These are phyloP conservation scores for Lentinus polychrous DNA, from an alignment of 1,284 basidiomycete species.

Conservation along the genomic window DNA sequence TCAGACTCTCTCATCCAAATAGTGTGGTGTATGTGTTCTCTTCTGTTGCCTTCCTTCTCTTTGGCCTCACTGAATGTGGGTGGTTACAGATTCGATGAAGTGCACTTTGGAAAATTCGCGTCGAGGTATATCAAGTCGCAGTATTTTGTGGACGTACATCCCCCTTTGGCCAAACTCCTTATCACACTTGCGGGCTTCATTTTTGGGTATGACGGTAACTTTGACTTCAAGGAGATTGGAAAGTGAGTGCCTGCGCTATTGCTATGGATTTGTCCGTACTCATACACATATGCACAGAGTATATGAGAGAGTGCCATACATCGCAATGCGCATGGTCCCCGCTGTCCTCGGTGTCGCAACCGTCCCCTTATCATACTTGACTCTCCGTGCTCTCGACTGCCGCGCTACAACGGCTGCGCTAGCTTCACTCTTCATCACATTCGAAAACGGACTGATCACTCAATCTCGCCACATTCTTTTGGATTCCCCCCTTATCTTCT, in stretches of 20 bases:
- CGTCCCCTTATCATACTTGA: constrained; percentile 89
- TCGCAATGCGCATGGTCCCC: constrained; percentile 92
- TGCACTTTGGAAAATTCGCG: constrained; percentile 95
- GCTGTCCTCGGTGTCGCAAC: constrained; percentile 87
- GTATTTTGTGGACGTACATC: constrained; percentile 97
- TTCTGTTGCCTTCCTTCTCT: too few relatives aligned
- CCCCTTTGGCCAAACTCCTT: constrained; percentile 92
- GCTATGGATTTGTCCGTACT: constrained; percentile 7
- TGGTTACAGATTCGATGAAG: constrained; percentile 81
- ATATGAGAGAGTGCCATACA: constrained; percentile 87
- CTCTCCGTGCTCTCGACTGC: constrained; percentile 87
- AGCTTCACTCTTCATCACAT: constrained; percentile 86
- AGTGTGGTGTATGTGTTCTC: constrained; percentile 77
- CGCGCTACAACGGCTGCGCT: constrained; percentile 87
- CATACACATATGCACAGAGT: constrained; percentile 36
- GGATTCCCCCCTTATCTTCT: constrained; percentile 96
- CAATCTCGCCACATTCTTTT: constrained; percentile 97
- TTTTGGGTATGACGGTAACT: constrained; percentile 88
- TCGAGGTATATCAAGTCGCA: constrained; percentile 85
- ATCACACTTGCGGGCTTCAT: constrained; percentile 88
- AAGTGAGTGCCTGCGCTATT: constrained; percentile 51
- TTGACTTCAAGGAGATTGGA: constrained; percentile 96
- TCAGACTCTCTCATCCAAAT: constrained; percentile 72
- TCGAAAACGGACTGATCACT: constrained; percentile 94
- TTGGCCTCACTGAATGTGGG: too few relatives aligned